Percentiles rank a stretch among this genome's conserved stretches.
phyloP scores from a whole-genome alignment of 352 stramenopile species.

The Halophytophthora polymorphica region DNA sequence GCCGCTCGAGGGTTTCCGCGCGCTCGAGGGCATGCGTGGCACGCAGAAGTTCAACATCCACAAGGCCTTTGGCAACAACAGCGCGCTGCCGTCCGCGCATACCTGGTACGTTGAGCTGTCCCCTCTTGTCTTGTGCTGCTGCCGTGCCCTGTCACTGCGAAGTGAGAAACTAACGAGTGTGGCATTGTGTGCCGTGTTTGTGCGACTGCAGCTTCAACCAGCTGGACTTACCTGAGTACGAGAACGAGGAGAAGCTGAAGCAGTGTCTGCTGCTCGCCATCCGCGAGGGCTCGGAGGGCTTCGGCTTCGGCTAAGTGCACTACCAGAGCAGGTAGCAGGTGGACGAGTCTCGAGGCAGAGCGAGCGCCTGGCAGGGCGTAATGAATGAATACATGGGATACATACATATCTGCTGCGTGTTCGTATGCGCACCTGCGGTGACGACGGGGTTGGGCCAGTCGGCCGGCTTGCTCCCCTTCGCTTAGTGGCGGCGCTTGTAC shows the following conservation, averaged over 20 bases:
- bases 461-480: slow-evolving; percentile 12
- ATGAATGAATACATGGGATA: slow-evolving; percentile 23
- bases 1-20: slow-evolving; percentile 97
- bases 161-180: slow-evolving; percentile 7
- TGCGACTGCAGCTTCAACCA: slow-evolving; percentile 94
- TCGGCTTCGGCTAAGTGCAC: slow-evolving; percentile 95
- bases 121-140: slow-evolving; percentile 7
- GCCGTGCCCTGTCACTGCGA: neutral
- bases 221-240: slow-evolving; percentile 98
- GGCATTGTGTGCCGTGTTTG: slow-evolving; percentile 13
- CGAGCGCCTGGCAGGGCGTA: slow-evolving; percentile 1
- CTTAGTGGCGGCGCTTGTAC: slow-evolving; percentile 83
- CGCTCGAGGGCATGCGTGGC: slow-evolving; percentile 98
- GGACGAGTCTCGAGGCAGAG: slow-evolving; percentile 10
- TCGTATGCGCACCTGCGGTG: neutral
- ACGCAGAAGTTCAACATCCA: slow-evolving; percentile 99
- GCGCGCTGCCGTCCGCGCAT: slow-evolving; percentile 90
- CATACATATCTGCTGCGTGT: slow-evolving; percentile 17
- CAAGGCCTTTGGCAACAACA: slow-evolving; percentile 92
- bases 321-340: slow-evolving; percentile 10
- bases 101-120: slow-evolving; percentile 85
- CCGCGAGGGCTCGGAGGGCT: slow-evolving; percentile 96
- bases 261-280: slow-evolving; percentile 97
- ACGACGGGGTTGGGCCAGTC: neutral
- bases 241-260: slow-evolving; percentile 96